Conservation (phyloP, 306 rosid genomes). For the Comarum palustre region DNA sequence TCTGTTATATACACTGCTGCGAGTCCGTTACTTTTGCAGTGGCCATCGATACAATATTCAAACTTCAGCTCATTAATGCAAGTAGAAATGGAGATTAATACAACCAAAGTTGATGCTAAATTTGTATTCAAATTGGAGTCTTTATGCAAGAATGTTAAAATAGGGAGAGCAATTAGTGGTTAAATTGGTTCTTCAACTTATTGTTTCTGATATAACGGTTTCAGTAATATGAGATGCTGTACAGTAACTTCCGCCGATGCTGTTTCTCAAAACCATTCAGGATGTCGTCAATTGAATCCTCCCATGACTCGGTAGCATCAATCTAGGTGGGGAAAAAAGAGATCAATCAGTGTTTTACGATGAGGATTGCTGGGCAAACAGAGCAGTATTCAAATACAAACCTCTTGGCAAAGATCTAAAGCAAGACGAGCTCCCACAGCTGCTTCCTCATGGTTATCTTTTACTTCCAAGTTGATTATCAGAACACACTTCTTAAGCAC, state of each 20-base stretch:
- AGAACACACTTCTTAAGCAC: slow-evolving; percentile 63
- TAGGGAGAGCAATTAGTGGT: not conserved
- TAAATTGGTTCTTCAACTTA: not conserved
- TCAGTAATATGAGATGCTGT: slow-evolving; percentile 76
- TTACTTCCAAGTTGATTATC: slow-evolving; percentile 88
- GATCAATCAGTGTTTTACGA: not conserved
- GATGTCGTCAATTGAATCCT: slow-evolving; percentile 79
- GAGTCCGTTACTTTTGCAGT: not conserved
- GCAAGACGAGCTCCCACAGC: slow-evolving; percentile 81
- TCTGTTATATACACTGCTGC: too few species aligned
- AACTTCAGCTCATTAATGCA: not conserved
- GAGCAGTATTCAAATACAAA: slow-evolving; percentile 23
- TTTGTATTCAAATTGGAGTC: slow-evolving; percentile 8
- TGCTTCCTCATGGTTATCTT: slow-evolving; percentile 97
- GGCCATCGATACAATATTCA: not conserved
- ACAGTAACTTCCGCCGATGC: slow-evolving; percentile 69
- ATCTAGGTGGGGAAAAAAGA: slow-evolving; percentile 35
- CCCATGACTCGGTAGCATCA: slow-evolving; percentile 81
- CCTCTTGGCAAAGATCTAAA: slow-evolving; percentile 79
- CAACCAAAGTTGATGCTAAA: not conserved
- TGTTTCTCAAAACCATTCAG: slow-evolving; percentile 65
- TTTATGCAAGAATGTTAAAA: slow-evolving; percentile 13
- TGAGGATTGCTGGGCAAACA: slow-evolving; percentile 1
- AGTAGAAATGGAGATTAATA: too few species aligned
- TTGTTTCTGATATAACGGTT: not conserved